These are phyloP conservation scores for Oidium heveae DNA, from an alignment of 2,329 filamentous ascomycete species.

Conservation along the genomic window DNA sequence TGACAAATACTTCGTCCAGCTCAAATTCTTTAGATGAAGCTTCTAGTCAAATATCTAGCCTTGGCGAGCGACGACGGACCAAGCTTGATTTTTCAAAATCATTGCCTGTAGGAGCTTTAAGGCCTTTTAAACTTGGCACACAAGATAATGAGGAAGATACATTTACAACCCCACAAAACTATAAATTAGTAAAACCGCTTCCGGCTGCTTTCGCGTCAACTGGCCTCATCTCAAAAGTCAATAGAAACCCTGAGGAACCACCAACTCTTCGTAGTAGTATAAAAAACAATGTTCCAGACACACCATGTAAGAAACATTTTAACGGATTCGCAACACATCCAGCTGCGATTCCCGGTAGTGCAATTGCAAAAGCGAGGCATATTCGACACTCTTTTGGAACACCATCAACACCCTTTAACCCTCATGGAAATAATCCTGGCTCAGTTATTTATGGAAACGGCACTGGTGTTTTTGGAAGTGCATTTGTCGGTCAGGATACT, in stretches of 20 bases:
- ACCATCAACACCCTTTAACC: constrained; percentile 61
- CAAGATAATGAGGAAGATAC: constrained; percentile 23
- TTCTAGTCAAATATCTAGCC: constrained; percentile 33
- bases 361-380: constrained; percentile 32
- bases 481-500: constrained; percentile 19
- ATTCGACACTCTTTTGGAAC: constrained; percentile 50
- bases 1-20: constrained; percentile 67
- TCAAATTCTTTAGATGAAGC: constrained; percentile 55
- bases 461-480: constrained; percentile 34
- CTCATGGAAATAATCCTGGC: constrained; percentile 20
- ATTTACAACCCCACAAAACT: constrained; percentile 52
- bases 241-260: constrained; percentile 50
- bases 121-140: constrained; percentile 18
- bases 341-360: constrained; percentile 28
- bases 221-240: constrained; percentile 83
- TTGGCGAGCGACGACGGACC: constrained; percentile 23
- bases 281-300: constrained; percentile 63
- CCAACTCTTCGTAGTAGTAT: constrained; percentile 23
- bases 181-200: constrained; percentile 51
- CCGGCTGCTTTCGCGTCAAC: constrained; percentile 83
- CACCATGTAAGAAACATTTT: constrained; percentile 72
- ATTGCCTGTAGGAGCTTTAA: constrained; percentile 38
- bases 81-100: constrained; percentile 45
- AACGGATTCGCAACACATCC: constrained; percentile 44
- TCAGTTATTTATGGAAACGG: constrained; percentile 27